Base-by-base conservation (phyloP, 768 basidiomycete genomes). In the Trametes punicea region DNA sequence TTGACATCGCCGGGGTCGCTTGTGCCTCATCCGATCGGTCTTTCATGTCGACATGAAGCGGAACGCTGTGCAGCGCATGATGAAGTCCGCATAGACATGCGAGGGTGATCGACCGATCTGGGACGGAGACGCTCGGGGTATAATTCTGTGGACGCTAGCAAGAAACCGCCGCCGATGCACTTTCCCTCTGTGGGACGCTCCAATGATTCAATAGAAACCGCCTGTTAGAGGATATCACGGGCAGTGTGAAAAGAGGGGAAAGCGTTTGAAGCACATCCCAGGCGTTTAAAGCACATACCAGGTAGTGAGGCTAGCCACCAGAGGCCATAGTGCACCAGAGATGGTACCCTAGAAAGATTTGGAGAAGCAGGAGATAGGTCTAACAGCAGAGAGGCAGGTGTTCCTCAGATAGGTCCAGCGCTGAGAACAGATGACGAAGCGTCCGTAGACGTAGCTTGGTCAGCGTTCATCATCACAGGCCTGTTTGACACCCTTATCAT, bases 281-380 rank as follows among this genome's bases (percentile, higher is more conserved):
- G n/a, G n/a, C n/a, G n/a, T n/a, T n/a, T n/a, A n/a, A n/a, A n/a
- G n/a, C n/a, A n/a, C n/a, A n/a, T n/a, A n/a, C n/a, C n/a, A n/a
- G n/a, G n/a, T n/a, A n/a, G n/a, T n/a, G n/a, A n/a, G n/a, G n/a
- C n/a, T n/a, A n/a, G n/a, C n/a, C n/a, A n/a, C n/a, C n/a, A n/a
- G n/a, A n/a, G n/a, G n/a, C n/a, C n/a, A n/a, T n/a, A n/a, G n/a
- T n/a, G n/a, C n/a, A n/a, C n/a, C n/a, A n/a, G n/a, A n/a, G n/a
- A n/a, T n/a, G n/a, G n/a, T n/a, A n/a, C n/a, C n/a, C 40, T n/a
- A 26, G 9, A 41, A 52, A 52, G 51, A 52, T 45, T 45, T 52
- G 11, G 41, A 13, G 51, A 52, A 52, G 31, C 31, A 23, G 6
- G 4, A 21, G 36, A 9, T 18, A 20, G 39, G 49, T 11, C n/a